phyloP scores from a whole-genome alignment of 352 stramenopile species.

The Globisporangium spiculum region DNA sequence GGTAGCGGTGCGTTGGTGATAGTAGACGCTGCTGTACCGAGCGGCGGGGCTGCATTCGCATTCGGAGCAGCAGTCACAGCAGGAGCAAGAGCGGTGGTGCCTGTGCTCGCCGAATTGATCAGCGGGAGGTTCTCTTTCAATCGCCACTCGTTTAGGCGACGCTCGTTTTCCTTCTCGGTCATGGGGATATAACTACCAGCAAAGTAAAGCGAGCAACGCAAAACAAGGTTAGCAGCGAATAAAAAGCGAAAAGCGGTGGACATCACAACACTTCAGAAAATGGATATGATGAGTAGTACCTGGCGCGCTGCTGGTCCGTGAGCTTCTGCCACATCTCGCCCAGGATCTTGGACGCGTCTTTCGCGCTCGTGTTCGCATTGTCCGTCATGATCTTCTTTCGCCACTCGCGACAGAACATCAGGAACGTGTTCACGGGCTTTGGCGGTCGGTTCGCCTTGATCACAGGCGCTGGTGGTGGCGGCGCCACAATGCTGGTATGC shows the following conservation, averaged over 20 bases:
- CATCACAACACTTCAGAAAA: background rate
- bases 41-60: background rate
- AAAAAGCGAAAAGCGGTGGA: background rate
- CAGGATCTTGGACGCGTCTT: constrained; percentile 80
- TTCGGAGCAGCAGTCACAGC: background rate
- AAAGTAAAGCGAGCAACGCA: constrained; percentile 4
- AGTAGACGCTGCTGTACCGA: too few species aligned
- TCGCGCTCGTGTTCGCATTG: constrained; percentile 66
- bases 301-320: constrained; percentile 70
- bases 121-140: constrained; percentile 68
- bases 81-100: background rate
- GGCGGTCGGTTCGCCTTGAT: constrained; percentile 65
- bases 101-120: background rate
- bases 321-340: constrained; percentile 87
- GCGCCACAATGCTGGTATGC: constrained; percentile 39
- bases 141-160: constrained; percentile 72
- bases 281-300: constrained; percentile 18
- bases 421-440: constrained; percentile 83
- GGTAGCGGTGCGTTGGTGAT: background rate
- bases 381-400: constrained; percentile 81
- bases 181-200: constrained; percentile 58
- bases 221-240: background rate
- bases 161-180: constrained; percentile 74
- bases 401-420: constrained; percentile 83
- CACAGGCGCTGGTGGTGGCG: constrained; percentile 21